These are phyloP conservation scores for Malus hybrid DNA, from an alignment of 331 rosid species.

Conservation along the genomic window DNA sequence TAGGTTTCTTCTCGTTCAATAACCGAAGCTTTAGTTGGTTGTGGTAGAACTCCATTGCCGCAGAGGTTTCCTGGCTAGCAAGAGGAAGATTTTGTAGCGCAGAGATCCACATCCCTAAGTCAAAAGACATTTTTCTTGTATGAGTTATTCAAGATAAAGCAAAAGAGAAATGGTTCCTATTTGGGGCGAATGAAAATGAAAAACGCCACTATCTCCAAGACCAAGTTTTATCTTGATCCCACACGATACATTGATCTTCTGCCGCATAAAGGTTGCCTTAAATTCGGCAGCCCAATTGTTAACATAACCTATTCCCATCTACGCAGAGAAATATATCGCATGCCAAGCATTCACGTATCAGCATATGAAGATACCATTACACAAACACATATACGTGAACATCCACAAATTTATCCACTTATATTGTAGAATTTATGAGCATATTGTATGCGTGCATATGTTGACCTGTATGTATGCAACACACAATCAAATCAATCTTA, in stretches of 20 bases:
- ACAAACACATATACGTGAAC: neutral
- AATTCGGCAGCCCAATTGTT: neutral
- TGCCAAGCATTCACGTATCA: neutral
- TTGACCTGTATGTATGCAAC: neutral
- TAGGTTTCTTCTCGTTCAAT: constrained; percentile 55
- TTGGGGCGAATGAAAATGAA: neutral
- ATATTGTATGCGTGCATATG: neutral
- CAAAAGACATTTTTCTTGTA: constrained; percentile 3
- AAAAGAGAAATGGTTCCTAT: no score
- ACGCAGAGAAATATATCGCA: neutral
- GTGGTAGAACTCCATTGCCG: constrained; percentile 83
- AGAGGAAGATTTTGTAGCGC: constrained; percentile 72
- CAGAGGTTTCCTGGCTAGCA: constrained; percentile 78
- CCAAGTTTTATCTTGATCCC: neutral
- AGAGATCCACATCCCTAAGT: constrained; percentile 56
- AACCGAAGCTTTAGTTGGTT: constrained; percentile 71
- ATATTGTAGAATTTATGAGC: neutral
- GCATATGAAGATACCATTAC: neutral
- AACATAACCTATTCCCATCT: neutral
- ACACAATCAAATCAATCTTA: neutral
- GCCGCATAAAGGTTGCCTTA: neutral
- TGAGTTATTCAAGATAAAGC: neutral
- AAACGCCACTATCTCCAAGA: neutral
- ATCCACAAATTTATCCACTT: neutral
- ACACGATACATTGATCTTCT: neutral